Conservation (phyloP, 2,329 filamentous ascomycete species). For the Colletotrichum viniferum region DNA sequence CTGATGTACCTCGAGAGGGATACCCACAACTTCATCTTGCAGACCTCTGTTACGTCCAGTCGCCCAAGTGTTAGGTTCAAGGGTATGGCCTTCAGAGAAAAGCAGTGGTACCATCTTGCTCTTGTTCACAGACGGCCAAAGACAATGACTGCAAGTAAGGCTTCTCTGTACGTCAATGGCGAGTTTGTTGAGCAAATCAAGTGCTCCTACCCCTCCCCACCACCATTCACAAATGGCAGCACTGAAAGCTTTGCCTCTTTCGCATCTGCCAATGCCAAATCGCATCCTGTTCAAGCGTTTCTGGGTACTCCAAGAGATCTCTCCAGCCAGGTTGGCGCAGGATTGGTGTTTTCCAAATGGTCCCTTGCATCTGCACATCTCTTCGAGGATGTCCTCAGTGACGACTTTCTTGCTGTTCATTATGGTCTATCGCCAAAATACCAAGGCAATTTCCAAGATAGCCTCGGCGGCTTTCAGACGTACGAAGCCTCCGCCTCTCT, state of each 20-base stretch:
- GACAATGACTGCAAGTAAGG: constrained; percentile 77
- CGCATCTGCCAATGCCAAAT: constrained; percentile 60
- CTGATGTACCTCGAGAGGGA: constrained; percentile 94
- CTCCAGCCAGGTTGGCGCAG: constrained; percentile 74
- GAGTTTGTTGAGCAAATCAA: constrained; percentile 93
- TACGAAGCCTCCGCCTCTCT: constrained; percentile 91
- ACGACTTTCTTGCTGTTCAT: constrained; percentile 91
- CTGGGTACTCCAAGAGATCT: constrained; percentile 91
- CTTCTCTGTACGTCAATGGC: constrained; percentile 88
- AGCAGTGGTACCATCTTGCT: constrained; percentile 91
- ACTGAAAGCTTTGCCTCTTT: constrained; percentile 75
- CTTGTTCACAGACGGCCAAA: constrained; percentile 83
- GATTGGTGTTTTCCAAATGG: constrained; percentile 79
- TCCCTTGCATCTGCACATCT: constrained; percentile 89
- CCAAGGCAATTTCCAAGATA: constrained; percentile 95
- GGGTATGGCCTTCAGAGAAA: constrained; percentile 74
- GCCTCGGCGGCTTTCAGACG: constrained; percentile 92
- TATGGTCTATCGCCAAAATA: constrained; percentile 90
- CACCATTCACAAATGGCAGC: constrained; percentile 66
- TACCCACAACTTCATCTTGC: constrained; percentile 90
- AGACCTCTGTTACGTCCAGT: constrained; percentile 87
- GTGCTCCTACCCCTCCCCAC: constrained; percentile 82
- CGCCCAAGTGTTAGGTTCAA: constrained; percentile 95
- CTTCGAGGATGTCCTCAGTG: constrained; percentile 85
- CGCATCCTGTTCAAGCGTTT: constrained; percentile 84